Evolutionary conservation across 1,284 basidiomycete genomes (phyloP).

Genomic region (Dichomitus squalens): DNA sequence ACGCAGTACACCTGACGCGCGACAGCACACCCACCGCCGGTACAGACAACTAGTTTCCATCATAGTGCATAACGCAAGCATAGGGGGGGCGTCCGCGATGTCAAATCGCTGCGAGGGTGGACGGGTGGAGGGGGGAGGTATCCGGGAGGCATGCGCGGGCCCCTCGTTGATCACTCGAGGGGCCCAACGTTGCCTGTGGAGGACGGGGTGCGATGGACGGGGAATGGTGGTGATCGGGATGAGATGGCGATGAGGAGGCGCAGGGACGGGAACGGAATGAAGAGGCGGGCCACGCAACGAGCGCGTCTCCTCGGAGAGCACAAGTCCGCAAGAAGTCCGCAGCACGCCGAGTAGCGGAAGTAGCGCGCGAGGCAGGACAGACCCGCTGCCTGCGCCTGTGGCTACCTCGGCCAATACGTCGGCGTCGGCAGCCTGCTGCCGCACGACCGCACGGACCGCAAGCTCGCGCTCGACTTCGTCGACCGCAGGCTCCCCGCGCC

Average conservation of each 20-base stretch:
- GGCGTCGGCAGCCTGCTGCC: conserved; percentile 34
- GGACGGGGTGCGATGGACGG: too few relatives aligned
- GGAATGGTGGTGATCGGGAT: too few relatives aligned
- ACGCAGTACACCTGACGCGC: conserved; percentile 12
- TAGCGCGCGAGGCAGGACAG: background rate
- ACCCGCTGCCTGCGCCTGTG: background rate
- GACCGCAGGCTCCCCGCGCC: conserved; percentile 30
- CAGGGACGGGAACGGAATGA: background rate
- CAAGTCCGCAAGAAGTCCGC: background rate
- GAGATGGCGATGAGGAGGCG: background rate
- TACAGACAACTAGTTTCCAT: conserved; percentile 7
- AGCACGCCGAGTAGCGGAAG: background rate
- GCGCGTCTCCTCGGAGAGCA: background rate
- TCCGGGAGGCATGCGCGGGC: background rate
- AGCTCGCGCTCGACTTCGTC: conserved; percentile 28
- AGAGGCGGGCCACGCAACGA: background rate
- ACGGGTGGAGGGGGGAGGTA: background rate
- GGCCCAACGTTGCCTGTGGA: background rate
- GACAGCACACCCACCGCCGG: conserved; percentile 9
- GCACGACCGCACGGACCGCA: conserved; percentile 31
- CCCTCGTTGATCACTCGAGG: background rate
- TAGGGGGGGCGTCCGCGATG: conserved; percentile 12
- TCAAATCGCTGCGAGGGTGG: conserved; percentile 13
- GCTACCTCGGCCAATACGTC: conserved; percentile 32
- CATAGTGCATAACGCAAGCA: conserved; percentile 16